Percentiles rank a stretch among this genome's conserved stretches.
phyloP scores from a whole-genome alignment of 805 yeast species.

The Saturnispora sanitii region DNA sequence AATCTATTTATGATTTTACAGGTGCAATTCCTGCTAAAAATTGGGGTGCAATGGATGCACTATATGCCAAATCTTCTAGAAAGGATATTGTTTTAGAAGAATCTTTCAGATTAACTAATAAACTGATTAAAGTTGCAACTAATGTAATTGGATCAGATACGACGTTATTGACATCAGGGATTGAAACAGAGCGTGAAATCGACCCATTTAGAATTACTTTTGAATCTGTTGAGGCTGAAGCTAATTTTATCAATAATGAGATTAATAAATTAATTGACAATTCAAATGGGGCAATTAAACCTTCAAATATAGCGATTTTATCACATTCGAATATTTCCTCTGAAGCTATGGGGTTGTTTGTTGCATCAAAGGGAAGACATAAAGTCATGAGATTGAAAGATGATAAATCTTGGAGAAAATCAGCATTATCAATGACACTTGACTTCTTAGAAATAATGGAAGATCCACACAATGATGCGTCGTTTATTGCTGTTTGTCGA shows the following conservation, averaged over 20 bases:
- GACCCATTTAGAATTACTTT: slow-evolving; percentile 23
- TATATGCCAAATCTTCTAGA: slow-evolving; percentile 7
- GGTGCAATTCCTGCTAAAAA: slow-evolving; percentile 34
- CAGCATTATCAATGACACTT: slow-evolving; percentile 34
- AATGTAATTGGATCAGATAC: slow-evolving; percentile 16
- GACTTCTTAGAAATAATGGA: slow-evolving; percentile 38
- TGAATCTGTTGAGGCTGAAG: slow-evolving; percentile 28
- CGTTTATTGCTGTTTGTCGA: slow-evolving; percentile 20
- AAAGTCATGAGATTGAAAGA: slow-evolving; percentile 34
- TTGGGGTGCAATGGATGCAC: slow-evolving; percentile 4
- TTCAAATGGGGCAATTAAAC: slow-evolving; percentile 34
- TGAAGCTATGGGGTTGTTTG: slow-evolving; percentile 28
- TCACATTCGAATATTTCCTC: slow-evolving; percentile 44
- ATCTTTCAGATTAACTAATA: slow-evolving; percentile 55
- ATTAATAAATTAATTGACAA: slow-evolving; percentile 31
- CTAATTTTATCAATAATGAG: slow-evolving; percentile 35
- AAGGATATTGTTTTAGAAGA: slow-evolving; percentile 34
- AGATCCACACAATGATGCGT: slow-evolving; percentile 22
- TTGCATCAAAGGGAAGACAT: slow-evolving; percentile 23
- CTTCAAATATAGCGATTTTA: slow-evolving; percentile 43
- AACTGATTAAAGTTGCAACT: slow-evolving; percentile 38
- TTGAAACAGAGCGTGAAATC: slow-evolving; percentile 14
- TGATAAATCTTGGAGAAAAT: slow-evolving; percentile 42
- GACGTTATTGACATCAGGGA: slow-evolving; percentile 14
- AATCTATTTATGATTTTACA: slow-evolving; percentile 58